Conservation (phyloP, 345 rosid species). For the Euclidium syriacum region DNA sequence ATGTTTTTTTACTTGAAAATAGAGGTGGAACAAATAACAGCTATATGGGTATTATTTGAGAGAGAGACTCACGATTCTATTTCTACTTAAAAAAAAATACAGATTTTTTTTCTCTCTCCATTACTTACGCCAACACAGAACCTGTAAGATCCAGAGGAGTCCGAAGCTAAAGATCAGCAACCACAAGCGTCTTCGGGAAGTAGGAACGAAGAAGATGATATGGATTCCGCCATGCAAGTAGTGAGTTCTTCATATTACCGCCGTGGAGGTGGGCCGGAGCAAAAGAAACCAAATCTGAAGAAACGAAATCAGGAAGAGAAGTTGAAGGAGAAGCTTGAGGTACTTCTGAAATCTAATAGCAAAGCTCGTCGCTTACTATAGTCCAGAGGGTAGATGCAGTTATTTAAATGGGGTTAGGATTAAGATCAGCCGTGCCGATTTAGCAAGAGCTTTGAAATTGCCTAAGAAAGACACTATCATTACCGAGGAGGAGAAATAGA, state of each 20-base stretch:
- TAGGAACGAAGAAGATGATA: conserved; percentile 30
- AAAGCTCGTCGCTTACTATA: conserved; percentile 56
- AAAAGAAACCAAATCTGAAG: conserved; percentile 37
- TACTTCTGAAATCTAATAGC: conserved; percentile 43
- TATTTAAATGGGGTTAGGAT: conserved; percentile 57
- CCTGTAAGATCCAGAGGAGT: conserved; percentile 4
- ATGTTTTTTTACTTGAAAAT: too few species aligned
- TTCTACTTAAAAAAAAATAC: too few species aligned
- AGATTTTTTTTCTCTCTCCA: too few species aligned
- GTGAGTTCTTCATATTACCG: conserved; percentile 21
- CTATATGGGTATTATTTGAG: too few species aligned
- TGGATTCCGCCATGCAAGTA: conserved; percentile 20
- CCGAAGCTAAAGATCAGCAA: conserved; percentile 9
- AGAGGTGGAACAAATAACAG: too few species aligned
- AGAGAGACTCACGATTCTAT: too few species aligned
- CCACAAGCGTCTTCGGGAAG: conserved; percentile 12
- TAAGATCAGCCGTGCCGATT: conserved; percentile 62
- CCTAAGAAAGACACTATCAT: conserved; percentile 38
- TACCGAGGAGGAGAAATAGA: conserved; percentile 28
- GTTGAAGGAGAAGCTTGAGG: conserved; percentile 44
- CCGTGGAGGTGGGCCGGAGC: conserved; percentile 40
- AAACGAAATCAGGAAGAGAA: conserved; percentile 35
- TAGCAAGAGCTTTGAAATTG: conserved; percentile 71
- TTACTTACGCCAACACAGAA: conserved; percentile 5
- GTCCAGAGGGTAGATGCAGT: conserved; percentile 36